Evolutionary conservation across 2,329 filamentous ascomycete species (phyloP).

Genomic region (Pseudogymnoascus sp.): DNA sequence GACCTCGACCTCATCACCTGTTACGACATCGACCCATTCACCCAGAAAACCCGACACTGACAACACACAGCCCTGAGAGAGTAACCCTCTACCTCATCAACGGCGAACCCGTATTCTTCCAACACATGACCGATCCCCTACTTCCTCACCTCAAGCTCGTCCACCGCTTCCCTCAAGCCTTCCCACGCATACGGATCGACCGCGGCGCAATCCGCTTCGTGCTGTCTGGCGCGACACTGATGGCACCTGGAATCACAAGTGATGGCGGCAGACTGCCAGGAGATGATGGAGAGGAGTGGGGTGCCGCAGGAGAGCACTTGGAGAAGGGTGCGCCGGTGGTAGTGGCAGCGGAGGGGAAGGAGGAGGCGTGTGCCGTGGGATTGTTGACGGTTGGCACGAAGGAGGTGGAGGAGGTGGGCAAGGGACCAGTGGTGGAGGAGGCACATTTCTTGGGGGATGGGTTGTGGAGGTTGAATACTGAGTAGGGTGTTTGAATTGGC

Average conservation of each 20-base stretch:
- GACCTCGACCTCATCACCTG: neutral
- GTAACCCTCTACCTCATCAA: constrained; percentile 82
- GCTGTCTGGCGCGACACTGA: constrained; percentile 83
- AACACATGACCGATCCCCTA: constrained; percentile 65
- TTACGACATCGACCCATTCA: neutral
- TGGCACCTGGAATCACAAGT: constrained; percentile 89
- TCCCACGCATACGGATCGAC: constrained; percentile 83
- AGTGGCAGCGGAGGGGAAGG: constrained; percentile 87
- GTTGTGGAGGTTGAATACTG: constrained; percentile 57
- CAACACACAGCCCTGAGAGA: constrained; percentile 60
- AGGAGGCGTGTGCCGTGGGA: constrained; percentile 82
- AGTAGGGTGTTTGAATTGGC: constrained; percentile 11
- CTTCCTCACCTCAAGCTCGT: constrained; percentile 85
- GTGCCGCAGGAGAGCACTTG: constrained; percentile 53
- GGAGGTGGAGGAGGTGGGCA: constrained; percentile 90
- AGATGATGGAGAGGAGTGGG: constrained; percentile 31
- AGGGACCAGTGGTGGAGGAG: constrained; percentile 88
- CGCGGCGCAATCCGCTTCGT: constrained; percentile 96
- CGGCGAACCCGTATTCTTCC: constrained; percentile 78
- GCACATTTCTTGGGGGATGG: constrained; percentile 93
- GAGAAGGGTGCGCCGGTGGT: constrained; percentile 78
- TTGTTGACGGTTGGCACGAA: constrained; percentile 75
- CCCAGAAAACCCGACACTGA: constrained; percentile 11
- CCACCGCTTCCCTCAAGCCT: constrained; percentile 79
- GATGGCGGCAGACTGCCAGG: constrained; percentile 70